Evolutionary conservation across 1,284 basidiomycete genomes (phyloP).

Genomic region (Waitea zeae): DNA sequence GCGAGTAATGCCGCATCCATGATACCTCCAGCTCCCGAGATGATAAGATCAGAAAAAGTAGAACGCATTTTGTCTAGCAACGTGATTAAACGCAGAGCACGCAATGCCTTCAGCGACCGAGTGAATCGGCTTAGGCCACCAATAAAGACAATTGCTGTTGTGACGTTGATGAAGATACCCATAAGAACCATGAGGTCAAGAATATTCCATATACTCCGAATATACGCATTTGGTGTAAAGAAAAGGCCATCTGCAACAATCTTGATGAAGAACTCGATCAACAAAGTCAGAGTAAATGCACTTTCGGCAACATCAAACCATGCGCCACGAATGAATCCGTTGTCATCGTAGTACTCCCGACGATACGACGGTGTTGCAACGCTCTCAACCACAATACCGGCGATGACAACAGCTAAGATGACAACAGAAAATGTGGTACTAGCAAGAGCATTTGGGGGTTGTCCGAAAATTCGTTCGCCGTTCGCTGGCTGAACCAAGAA

Average conservation of each 20-base stretch:
- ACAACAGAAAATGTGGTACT: slow-evolving; percentile 63
- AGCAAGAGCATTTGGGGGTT: slow-evolving; percentile 44
- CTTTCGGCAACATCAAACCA: slow-evolving; percentile 88
- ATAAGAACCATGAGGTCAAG: slow-evolving; percentile 80
- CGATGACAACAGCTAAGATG: slow-evolving; percentile 67
- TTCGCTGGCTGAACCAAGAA: slow-evolving; percentile 69
- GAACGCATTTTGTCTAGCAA: slow-evolving; percentile 75
- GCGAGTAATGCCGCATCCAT: slow-evolving; percentile 88
- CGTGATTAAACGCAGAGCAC: slow-evolving; percentile 83
- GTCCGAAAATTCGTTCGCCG: slow-evolving; percentile 75
- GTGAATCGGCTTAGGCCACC: slow-evolving; percentile 74
- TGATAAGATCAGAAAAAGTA: slow-evolving; percentile 85
- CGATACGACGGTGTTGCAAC: slow-evolving; percentile 83
- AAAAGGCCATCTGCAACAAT: slow-evolving; percentile 84
- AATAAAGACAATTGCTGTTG: slow-evolving; percentile 62
- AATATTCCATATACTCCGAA: slow-evolving; percentile 85
- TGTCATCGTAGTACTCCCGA: slow-evolving; percentile 43
- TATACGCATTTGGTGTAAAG: slow-evolving; percentile 90
- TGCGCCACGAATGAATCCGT: slow-evolving; percentile 47
- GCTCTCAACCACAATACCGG: slow-evolving; percentile 71
- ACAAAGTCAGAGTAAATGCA: slow-evolving; percentile 58
- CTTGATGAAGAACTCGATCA: slow-evolving; percentile 84
- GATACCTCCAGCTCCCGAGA: slow-evolving; percentile 77
- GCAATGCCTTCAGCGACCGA: slow-evolving; percentile 76
- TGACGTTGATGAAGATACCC: slow-evolving; percentile 72